Evolutionary conservation across 139 green algal species (phyloP), one percentile per base, ranked within the genome.

Genomic region (Volvox reticuliferus): DNA sequence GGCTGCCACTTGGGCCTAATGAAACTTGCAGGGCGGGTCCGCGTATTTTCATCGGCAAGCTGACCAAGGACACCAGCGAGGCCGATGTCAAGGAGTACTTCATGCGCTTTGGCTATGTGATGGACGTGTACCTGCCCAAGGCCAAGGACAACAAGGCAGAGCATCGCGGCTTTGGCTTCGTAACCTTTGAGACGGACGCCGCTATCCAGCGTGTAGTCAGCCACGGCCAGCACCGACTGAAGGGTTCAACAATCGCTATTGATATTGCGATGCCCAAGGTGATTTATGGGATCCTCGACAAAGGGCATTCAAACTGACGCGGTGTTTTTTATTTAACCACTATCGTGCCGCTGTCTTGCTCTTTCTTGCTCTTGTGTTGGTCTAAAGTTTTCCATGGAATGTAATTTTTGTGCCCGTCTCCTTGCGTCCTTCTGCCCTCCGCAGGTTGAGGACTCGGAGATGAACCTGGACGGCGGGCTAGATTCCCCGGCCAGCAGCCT

Each of bases 111-210:
- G 97, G 97, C 85, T 99, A 97, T 78, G 97, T 99, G 33, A 96
- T 99, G 95, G 97, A 99, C 82, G 96, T 99, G 19, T 99, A 98
- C 93, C 95, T 99, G 92, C 97, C 97, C 37, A 95, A 95, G 91
- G 79, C 93, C 37, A 95, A 95, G 89, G 95, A 97, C 89, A 96
- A 96, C 94, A 96, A 96, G 92, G 67, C 89, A 19, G 90, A 93
- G 83, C 97, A 99, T 92, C 93, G 97, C 55, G 97, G 97, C 37
- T 99, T 99, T 94, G 97, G 97, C 6, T 99, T 99, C 90, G 96
- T 99, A 1, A 99, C 97, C 0, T 99, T 98, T 94, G 97, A 99
- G 92, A 99, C 97, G 0, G 96, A 98, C 75, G 96, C 96, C 13
- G 94, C 96, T 14, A 96, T 99, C 44, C 94, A 97, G 88, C 92